phyloP scores from a whole-genome alignment of 257 asterid species.

The Linaria vulgaris region DNA sequence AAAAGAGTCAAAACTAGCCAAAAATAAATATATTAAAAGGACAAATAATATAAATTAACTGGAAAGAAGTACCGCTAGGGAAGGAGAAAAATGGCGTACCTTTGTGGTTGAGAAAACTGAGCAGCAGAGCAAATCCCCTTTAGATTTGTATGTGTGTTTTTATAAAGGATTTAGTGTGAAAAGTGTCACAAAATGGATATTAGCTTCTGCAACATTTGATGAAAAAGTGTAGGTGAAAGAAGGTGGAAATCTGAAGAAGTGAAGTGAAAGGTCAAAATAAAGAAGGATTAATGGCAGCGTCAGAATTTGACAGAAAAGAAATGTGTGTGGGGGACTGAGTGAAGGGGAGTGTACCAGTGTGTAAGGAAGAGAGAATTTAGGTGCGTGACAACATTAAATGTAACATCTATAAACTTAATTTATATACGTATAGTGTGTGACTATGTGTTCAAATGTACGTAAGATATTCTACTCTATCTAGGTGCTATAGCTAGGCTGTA shows the following conservation, averaged over 20 bases:
- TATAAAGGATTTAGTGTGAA: background rate
- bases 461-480: background rate
- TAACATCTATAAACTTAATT: background rate
- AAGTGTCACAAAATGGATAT: slow-evolving; percentile 1
- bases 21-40: too few species aligned
- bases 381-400: slow-evolving; percentile 14
- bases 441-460: slow-evolving; percentile 1
- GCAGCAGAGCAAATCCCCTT: slow-evolving; percentile 10
- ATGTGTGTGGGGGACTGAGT: background rate
- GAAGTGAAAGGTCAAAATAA: background rate
- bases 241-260: background rate
- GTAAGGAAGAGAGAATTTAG: slow-evolving; percentile 23
- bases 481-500: too few species aligned
- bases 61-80: background rate
- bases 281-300: background rate
- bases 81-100: slow-evolving; percentile 19
- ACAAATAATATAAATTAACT: too few species aligned
- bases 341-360: too few species aligned
- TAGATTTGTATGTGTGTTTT: background rate
- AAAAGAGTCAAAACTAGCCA: too few species aligned
- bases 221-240: background rate
- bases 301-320: slow-evolving; percentile 5
- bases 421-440: background rate
- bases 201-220: background rate
- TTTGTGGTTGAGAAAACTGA: slow-evolving; percentile 1